Evolutionary conservation across 371 early-diverging fungal genomes (phyloP).

Genomic region (Choanephora cucurbitarum): DNA sequence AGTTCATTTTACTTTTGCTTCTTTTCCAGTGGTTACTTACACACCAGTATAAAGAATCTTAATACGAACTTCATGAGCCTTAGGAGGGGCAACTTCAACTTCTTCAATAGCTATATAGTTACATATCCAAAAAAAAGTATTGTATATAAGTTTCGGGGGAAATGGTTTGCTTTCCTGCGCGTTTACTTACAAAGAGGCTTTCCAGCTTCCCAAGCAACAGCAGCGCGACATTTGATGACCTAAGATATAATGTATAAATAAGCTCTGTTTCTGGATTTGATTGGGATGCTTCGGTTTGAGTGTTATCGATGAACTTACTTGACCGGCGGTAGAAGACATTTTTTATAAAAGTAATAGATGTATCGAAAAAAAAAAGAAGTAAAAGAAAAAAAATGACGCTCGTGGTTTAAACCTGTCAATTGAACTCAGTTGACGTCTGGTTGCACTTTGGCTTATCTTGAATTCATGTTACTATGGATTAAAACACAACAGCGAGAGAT

Average conservation of each 20-base stretch:
- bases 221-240: slow-evolving; percentile 93
- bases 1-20: background rate
- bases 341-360: slow-evolving; percentile 1
- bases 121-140: too few relatives aligned
- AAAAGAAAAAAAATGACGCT: background rate
- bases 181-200: slow-evolving; percentile 82
- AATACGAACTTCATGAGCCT: slow-evolving; percentile 94
- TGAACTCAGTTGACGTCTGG: background rate
- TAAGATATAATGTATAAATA: slow-evolving; percentile 4
- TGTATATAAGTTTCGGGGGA: background rate
- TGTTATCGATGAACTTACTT: slow-evolving; percentile 17
- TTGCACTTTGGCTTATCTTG: too few relatives aligned
- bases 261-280: background rate
- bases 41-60: slow-evolving; percentile 90
- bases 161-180: background rate
- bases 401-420: background rate
- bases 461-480: too few relatives aligned
- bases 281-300: background rate
- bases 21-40: slow-evolving; percentile 45
- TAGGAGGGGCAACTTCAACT: slow-evolving; percentile 91
- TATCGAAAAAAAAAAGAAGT: slow-evolving; percentile 8
- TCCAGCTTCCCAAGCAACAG: slow-evolving; percentile 93
- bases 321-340: slow-evolving; percentile 38
- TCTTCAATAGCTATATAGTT: slow-evolving; percentile 88
- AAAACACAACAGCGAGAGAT: too few relatives aligned